Conservation (phyloP, 116 monocot species). For the Dioscorea cayenensis region DNA sequence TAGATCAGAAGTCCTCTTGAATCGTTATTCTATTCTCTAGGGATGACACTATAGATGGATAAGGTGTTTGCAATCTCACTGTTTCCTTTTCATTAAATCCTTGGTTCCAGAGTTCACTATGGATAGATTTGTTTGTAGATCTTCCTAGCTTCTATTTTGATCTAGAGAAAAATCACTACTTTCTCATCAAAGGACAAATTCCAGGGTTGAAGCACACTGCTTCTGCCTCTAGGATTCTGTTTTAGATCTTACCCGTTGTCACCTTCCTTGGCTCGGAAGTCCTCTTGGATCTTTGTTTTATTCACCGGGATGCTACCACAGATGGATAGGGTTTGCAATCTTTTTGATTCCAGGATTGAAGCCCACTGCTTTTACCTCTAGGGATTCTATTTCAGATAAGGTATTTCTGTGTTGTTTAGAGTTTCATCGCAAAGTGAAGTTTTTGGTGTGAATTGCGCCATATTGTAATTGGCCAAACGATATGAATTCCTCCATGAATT, state of each 20-base stretch:
- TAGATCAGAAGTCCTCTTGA: no score
- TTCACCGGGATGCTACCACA: no score
- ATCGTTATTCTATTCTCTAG: no score
- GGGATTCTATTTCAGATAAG: not conserved
- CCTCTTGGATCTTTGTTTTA: no score
- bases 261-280: no score
- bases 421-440: not conserved
- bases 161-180: conserved; percentile 80
- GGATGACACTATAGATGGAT: not conserved
- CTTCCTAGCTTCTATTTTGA: conserved; percentile 82
- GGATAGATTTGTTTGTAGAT: conserved; percentile 22
- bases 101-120: not conserved
- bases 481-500: not conserved
- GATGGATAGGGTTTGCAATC: no score
- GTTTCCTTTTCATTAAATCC: not conserved
- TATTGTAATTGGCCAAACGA: not conserved
- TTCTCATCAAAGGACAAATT: conserved; percentile 66
- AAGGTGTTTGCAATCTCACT: not conserved
- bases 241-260: no score
- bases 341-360: no score
- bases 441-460: not conserved
- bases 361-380: conserved; percentile 2
- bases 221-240: no score
- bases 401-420: not conserved
- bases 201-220: conserved; percentile 31